Evolutionary conservation across 495 filamentous ascomycete genomes (phyloP), one percentile per base, ranked within the genome.

Genomic region (Jackrogersella minutella): DNA sequence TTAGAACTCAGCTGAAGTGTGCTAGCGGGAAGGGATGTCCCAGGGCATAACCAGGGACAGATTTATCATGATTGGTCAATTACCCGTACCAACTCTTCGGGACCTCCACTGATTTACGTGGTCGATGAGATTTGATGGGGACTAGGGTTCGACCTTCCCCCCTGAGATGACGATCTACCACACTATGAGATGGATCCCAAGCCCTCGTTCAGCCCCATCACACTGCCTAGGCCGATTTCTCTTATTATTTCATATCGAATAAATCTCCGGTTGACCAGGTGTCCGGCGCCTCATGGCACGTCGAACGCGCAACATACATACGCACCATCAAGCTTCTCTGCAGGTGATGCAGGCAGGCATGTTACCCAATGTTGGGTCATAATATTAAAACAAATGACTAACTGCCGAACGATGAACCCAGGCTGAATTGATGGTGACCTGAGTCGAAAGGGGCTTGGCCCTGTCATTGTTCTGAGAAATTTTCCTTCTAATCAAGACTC

Each of bases 131-230:
- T 57, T 40, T 43, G 24, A 7, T 24, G 22, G 30, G 41, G 55
- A 44, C 17, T 28, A 17, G 44, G 41, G 22, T 30, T 57, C 37
- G 5, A 33, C n/a, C 16, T 31, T 40, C 24, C 60, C 61, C 54
- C 47, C 50, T 64, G 56, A 61, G 64, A 69, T 69, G 49, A 59
- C 30, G 66, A 64, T 69, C 60, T 54, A 56, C 60, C 24, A 63
- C 39, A 30, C 49, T 36, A 65, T 41, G 21, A 30, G 31, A 54
- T 62, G 31, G 41, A 50, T 51, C 43, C 19, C 16, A 49, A 39
- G 22, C 33, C 50, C 31, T 47, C 28, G 3, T 37, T 36, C 31
- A 33, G 46, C 40, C 41, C 43, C 43, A 13, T 64, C 33, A 22
- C 36, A 37, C 44, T 50, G 22, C 40, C 57, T 44, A 30, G 13